Evolutionary conservation across 345 rosid species (phyloP).

Genomic region (Salix exigua): DNA sequence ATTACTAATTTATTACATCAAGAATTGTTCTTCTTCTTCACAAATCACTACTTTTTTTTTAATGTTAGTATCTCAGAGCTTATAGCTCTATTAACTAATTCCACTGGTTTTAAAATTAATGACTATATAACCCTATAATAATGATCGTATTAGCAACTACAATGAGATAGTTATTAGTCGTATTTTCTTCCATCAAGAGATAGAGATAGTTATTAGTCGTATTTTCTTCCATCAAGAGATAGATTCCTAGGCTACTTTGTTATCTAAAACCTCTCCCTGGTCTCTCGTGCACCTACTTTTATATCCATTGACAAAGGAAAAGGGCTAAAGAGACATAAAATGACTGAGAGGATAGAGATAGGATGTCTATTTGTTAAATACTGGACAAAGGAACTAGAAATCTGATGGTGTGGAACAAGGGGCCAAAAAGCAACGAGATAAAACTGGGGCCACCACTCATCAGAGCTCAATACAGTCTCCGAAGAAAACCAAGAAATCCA

Average conservation of each 20-base stretch:
- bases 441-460: slow-evolving; percentile 9
- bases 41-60: no score
- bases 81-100: no score
- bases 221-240: background rate
- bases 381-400: background rate
- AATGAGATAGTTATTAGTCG: background rate
- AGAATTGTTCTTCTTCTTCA: background rate
- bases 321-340: slow-evolving; percentile 4
- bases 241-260: slow-evolving; percentile 4
- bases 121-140: no score
- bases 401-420: background rate
- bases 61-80: no score
- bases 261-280: background rate
- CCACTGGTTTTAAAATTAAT: no score
- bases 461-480: background rate
- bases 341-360: background rate
- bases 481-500: slow-evolving; percentile 23
- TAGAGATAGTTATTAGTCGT: background rate
- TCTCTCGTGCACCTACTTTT: background rate
- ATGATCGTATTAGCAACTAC: no score
- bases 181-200: background rate
- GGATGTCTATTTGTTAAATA: background rate
- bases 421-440: background rate
- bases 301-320: slow-evolving; percentile 1
- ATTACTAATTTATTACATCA: background rate